Evolutionary conservation across 2,329 filamentous ascomycete species (phyloP), one percentile per base, ranked within the genome.

Genomic region (Alternaria sp.): DNA sequence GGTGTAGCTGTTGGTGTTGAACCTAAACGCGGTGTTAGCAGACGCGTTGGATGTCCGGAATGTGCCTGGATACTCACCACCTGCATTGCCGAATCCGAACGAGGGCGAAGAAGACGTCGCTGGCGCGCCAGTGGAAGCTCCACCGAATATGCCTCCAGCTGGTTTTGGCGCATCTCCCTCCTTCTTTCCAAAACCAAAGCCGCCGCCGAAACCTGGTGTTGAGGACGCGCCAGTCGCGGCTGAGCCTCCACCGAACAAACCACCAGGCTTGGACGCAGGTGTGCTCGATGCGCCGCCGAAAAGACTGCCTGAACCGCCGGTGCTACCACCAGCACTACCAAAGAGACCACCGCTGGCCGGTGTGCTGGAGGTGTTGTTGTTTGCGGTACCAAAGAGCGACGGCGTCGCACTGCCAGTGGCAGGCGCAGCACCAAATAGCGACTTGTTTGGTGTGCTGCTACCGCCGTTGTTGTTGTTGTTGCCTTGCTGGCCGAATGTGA

Each of bases 1-100:
- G 76, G 75, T 3, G 76, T 78, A 10, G 73, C 74, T 61, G 71
- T 55, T 39, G 70, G 66, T 17, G 70, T 68, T 17, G 67, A 69
- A 39, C 61, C 67, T 70, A 45, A 17, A 26, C 17, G 23, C 10
- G 17, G 52, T 57, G 51, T 66, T 58, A 66, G 60, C 42, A 42
- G 49, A 49, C 33, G 41, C 33, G 28, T 50, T 34, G 41, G 44
- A 33, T 26, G 40, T 21, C 50, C 10, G 36, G 13, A 21, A 51
- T 31, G 39, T 37, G 23, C 21, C 26, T 49, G 53, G 37, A 55
- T 37, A 50, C 60, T 41, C 46, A 67, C 63, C 58, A 54, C 54
- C 46, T 13, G 61, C 39, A 39, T 46, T 31, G 39, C 56, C 55
- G 45, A 62, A 63, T 51, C 53, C 60, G 40, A 65, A 63, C 7